These are phyloP conservation scores for Pythium angustatum DNA, from an alignment of 352 stramenopile genomes.

Conservation along the genomic window DNA sequence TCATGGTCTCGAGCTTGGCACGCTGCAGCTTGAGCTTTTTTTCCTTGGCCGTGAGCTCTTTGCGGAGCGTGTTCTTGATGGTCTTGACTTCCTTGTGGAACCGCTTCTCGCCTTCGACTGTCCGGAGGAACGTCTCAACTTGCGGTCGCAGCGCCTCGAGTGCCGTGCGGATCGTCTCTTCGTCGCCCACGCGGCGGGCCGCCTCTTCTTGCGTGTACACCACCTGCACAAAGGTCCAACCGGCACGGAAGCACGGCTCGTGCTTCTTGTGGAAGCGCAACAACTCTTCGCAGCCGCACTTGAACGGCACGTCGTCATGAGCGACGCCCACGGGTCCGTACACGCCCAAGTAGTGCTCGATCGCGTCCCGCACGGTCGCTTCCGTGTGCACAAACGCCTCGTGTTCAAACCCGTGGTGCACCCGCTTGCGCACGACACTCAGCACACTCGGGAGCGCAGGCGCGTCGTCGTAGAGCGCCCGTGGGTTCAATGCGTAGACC, in stretches of 20 bases:
- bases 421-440: slow-evolving; percentile 62
- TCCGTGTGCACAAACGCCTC: slow-evolving; percentile 56
- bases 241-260: slow-evolving; percentile 55
- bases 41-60: slow-evolving; percentile 41
- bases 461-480: slow-evolving; percentile 40
- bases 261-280: slow-evolving; percentile 70
- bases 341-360: slow-evolving; percentile 60
- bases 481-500: slow-evolving; percentile 52
- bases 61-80: slow-evolving; percentile 46
- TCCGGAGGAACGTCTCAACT: slow-evolving; percentile 60
- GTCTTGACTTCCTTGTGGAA: slow-evolving; percentile 60
- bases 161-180: slow-evolving; percentile 45
- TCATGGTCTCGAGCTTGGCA: slow-evolving; percentile 31
- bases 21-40: slow-evolving; percentile 38
- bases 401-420: slow-evolving; percentile 61
- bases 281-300: slow-evolving; percentile 69
- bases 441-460: slow-evolving; percentile 53
- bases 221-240: slow-evolving; percentile 65
- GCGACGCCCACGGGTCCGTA: slow-evolving; percentile 63
- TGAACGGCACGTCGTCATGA: slow-evolving; percentile 68
- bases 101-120: slow-evolving; percentile 56
- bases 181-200: slow-evolving; percentile 43
- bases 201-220: slow-evolving; percentile 65
- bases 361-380: slow-evolving; percentile 44
- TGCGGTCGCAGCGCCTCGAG: slow-evolving; percentile 52